Base-by-base conservation (phyloP, 2,329 filamentous ascomycete genomes). In the Ophiostoma novo-ulmi region DNA sequence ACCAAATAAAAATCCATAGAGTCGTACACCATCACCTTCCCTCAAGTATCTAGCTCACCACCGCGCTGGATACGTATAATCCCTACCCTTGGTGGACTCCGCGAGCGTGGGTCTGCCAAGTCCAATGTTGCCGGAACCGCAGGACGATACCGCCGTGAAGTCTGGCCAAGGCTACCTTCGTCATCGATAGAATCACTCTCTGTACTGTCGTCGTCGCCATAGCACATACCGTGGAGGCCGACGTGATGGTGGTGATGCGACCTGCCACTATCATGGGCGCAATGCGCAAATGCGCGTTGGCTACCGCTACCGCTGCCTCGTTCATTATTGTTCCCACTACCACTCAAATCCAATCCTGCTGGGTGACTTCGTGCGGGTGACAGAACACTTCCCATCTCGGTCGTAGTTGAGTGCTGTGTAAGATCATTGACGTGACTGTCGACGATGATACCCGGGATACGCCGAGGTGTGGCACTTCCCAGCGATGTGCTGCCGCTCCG, bases 11-110 rank as follows among this genome's bases (percentile, higher is more conserved):
- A 17, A 55, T 22, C 48, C 20, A 55, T 55, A 55, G n/a, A 17
- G 5, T 5, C 22, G 14, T 26, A 22, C n/a, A 26, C 26, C 63
- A 20, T 39, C 17, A 8, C 17, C 14, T 36, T 26, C 4, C 26
- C 6, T 26, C 14, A 69, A 1, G 52, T 55, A 36, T 75, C 74
- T 26, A 74, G 55, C 48, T 74, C 52, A 0, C 74, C 71, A 7
- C 74, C 74, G 26, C 71, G 72, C 58, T 74, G 74, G 8, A 75
- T 72, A 20, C 74, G 70, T 58, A 75, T 44, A 4, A 70, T 73
- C 6, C 71, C 70, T 5, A 71, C 8, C 20, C 64, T 58, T 26
- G 72, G 65, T 38, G 71, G 39, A n/a, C 39, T 61, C 1, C 68
- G 68, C 5, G 70, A 17, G 44, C 44, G 58, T 8, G 65, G 22